Evolutionary conservation across 306 rosid genomes (phyloP).

Genomic region (Myrica gale): DNA sequence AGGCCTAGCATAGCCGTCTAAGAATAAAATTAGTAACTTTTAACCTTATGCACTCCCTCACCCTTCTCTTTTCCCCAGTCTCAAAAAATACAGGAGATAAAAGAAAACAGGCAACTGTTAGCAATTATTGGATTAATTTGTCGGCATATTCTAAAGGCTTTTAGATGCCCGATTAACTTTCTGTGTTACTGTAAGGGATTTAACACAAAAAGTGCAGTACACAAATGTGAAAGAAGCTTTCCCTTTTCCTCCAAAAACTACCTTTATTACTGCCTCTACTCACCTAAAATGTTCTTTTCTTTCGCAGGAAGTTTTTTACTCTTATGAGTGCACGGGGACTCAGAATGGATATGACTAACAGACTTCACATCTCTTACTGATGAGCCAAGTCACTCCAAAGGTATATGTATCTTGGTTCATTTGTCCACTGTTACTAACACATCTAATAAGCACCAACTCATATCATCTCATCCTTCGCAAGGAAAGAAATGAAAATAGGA

Average conservation of each 20-base stretch:
- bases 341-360: not conserved
- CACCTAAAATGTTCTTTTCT: not conserved
- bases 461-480: not conserved
- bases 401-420: not conserved
- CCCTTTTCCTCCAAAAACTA: not conserved
- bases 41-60: too few relatives aligned
- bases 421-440: not conserved
- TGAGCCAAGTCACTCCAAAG: not conserved
- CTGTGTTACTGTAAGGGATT: not conserved
- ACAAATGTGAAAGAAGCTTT: too few relatives aligned
- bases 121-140: too few relatives aligned
- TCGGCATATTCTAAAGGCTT: not conserved
- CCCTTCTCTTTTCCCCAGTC: too few relatives aligned
- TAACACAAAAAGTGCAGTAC: not conserved
- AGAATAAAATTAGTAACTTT: not conserved
- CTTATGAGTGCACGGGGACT: not conserved
- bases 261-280: not conserved
- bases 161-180: not conserved
- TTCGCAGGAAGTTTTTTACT: not conserved
- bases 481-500: not conserved
- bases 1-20: too few relatives aligned
- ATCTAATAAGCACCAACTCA: not conserved
- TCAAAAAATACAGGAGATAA: too few relatives aligned
- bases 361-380: not conserved
- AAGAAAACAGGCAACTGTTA: too few relatives aligned